Evolutionary conservation across 2,329 filamentous ascomycete species (phyloP), one percentile per base, ranked within the genome.

Genomic region (Mollisiaceae sp.): DNA sequence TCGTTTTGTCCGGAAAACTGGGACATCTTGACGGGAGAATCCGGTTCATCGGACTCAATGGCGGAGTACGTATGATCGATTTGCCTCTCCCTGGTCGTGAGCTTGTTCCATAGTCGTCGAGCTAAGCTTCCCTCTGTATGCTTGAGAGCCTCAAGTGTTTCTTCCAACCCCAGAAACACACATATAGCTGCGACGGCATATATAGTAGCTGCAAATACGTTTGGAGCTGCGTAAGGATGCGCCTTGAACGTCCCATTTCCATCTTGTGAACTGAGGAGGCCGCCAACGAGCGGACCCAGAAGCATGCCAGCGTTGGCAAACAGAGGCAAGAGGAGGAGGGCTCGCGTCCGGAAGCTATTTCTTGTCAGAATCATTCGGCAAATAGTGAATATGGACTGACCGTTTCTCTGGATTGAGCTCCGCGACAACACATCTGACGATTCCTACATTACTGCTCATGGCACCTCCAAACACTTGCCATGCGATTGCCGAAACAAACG

Each of bases 341-440:
- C 77, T 57, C 77, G 76, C 8, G 78, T 76, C 67, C 77, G 78
- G 67, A 75, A 89, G 79, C 83, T 91, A 50, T 8, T 14, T 45
- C 35, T 22, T 38, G 39, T 54, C 50, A 61, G n/a, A 20, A 27
- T 45, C n/a, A 35, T 20, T 56, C 8, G 6, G 11, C 27, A n/a
- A 20, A 18, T 18, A 22, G 15, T 5, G 50, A 27, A 56, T 0
- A 24, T 32, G 22, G 3, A 63, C 54, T 8, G 39, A 89, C 79
- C 84, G 88, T 76, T 89, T 90, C 77, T 91, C 89, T 56, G 82
- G 81, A 57, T 91, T 86, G 32, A 90, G 87, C 76, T 92, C 89
- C 0, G 85, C 83, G 41, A 91, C 89, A 83, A 91, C 88, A 8
- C 88, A 91, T 65, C 57, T 35, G 86, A 91, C 88, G 4, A 91